Conservation (phyloP, 352 stramenopile genomes). For the Aphanomyces stellatus region DNA sequence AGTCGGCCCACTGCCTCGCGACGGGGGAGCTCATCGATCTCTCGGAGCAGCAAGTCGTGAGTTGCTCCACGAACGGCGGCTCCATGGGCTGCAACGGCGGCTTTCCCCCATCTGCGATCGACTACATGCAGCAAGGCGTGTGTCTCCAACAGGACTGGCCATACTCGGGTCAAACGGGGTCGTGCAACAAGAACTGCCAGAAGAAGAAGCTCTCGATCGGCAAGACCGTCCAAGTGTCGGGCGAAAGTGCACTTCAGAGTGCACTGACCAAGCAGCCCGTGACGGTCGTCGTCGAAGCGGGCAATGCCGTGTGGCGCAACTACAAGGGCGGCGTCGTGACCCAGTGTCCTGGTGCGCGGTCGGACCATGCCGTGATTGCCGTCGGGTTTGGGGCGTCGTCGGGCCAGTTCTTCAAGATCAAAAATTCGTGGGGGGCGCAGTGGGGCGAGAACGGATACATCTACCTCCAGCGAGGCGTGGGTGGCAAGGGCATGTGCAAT, state of each 20-base stretch:
- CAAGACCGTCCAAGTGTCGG: conserved; percentile 26
- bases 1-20: conserved; percentile 24
- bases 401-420: conserved; percentile 38
- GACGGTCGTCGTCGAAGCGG: conserved; percentile 53
- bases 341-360: conserved; percentile 29
- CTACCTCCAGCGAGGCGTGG: conserved; percentile 3
- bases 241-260: conserved; percentile 35
- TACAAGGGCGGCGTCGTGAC: conserved; percentile 53
- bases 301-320: conserved; percentile 49
- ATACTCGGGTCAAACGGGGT: conserved; percentile 27
- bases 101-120: conserved; percentile 47
- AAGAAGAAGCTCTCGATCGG: neutral
- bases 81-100: conserved; percentile 58
- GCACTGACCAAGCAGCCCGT: conserved; percentile 37
- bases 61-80: conserved; percentile 40
- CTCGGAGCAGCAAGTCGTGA: conserved; percentile 60
- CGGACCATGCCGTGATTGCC: conserved; percentile 34
- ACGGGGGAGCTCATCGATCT: conserved; percentile 28
- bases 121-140: conserved; percentile 37
- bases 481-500: neutral
- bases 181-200: neutral
- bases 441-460: conserved; percentile 59
- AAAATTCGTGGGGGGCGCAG: conserved; percentile 60
- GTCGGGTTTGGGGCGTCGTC: conserved; percentile 40
- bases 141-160: conserved; percentile 1